A percentile compares a stretch with the other conserved stretches of the same genome.
These are phyloP conservation scores for Backusella westeae DNA, from an alignment of 192 early-diverging fungal species.

Conservation along the genomic window DNA sequence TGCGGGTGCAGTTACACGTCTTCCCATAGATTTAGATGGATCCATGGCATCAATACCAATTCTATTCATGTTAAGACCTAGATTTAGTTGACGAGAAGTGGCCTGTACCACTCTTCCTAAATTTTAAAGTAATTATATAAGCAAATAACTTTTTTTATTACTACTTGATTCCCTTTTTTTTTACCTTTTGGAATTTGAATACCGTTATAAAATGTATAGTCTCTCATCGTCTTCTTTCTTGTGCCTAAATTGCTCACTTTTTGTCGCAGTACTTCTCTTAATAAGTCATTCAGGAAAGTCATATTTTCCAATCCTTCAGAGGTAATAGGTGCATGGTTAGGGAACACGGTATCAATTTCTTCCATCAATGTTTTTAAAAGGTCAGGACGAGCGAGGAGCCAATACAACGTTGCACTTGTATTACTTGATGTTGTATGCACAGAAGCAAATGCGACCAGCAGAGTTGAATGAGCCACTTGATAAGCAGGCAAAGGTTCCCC, in stretches of 20 bases:
- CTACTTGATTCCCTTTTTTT: not conserved
- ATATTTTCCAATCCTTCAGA: slow-evolving; percentile 14
- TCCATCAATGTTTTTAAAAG: not conserved
- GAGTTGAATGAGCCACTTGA: not conserved
- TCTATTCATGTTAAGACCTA: not conserved
- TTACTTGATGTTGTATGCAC: slow-evolving; percentile 25
- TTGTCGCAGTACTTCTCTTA: slow-evolving; percentile 23
- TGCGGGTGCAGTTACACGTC: not conserved
- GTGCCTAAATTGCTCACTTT: slow-evolving; percentile 12
- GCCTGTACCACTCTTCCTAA: slow-evolving; percentile 7
- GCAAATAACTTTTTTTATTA: not conserved
- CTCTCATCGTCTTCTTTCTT: slow-evolving; percentile 13
- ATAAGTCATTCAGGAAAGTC: slow-evolving; percentile 11
- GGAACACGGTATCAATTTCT: slow-evolving; percentile 11
- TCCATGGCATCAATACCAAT: slow-evolving; percentile 3
- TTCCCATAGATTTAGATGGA: not conserved
- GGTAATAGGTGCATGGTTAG: slow-evolving; percentile 1
- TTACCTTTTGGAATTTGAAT: slow-evolving; percentile 20
- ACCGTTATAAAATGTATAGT: slow-evolving; percentile 22
- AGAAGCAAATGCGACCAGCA: slow-evolving; percentile 20
- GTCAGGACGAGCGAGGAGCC: slow-evolving; percentile 22
- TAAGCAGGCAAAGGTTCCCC: not conserved
- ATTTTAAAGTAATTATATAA: not conserved
- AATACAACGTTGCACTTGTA: slow-evolving; percentile 2
- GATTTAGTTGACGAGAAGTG: slow-evolving; percentile 16